phyloP scores from a whole-genome alignment of 805 yeast genomes.

The Debaryomyces maramus region DNA sequence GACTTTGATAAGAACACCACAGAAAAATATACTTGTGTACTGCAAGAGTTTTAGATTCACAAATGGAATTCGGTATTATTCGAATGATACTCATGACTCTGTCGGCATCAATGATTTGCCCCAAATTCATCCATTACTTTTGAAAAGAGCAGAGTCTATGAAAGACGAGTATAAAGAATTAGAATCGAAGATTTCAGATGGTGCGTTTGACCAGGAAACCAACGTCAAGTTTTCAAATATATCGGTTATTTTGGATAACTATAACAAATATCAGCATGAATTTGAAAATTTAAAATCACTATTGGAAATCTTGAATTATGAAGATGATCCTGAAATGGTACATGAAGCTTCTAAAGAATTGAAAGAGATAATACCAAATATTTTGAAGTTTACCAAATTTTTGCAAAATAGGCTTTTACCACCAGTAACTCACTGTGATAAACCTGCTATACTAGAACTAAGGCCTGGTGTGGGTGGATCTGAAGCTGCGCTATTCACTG shows the following conservation, averaged over 20 bases:
- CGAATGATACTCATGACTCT: background rate
- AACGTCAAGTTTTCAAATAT: constrained; percentile 33
- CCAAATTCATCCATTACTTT: constrained; percentile 38
- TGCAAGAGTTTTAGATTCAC: no score
- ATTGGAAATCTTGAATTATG: constrained; percentile 24
- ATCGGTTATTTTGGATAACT: constrained; percentile 32
- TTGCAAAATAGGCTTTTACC: constrained; percentile 70
- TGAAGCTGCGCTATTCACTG: constrained; percentile 87
- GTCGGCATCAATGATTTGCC: constrained; percentile 15
- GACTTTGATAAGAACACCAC: background rate
- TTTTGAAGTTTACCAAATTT: constrained; percentile 41
- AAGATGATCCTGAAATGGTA: constrained; percentile 43
- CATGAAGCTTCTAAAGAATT: constrained; percentile 66
- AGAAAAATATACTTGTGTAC: no score
- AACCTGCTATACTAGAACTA: constrained; percentile 76
- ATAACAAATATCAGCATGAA: constrained; percentile 26
- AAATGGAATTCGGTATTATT: background rate
- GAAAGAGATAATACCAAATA: constrained; percentile 42
- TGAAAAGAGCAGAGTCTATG: constrained; percentile 36
- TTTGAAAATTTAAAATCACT: constrained; percentile 26
- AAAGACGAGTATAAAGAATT: constrained; percentile 26
- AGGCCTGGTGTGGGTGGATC: constrained; percentile 97
- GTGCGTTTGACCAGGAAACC: constrained; percentile 34
- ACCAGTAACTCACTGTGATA: constrained; percentile 71
- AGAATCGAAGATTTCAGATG: constrained; percentile 27